Conservation (phyloP, 257 asterid species). For the Knoxia roxburghii region DNA sequence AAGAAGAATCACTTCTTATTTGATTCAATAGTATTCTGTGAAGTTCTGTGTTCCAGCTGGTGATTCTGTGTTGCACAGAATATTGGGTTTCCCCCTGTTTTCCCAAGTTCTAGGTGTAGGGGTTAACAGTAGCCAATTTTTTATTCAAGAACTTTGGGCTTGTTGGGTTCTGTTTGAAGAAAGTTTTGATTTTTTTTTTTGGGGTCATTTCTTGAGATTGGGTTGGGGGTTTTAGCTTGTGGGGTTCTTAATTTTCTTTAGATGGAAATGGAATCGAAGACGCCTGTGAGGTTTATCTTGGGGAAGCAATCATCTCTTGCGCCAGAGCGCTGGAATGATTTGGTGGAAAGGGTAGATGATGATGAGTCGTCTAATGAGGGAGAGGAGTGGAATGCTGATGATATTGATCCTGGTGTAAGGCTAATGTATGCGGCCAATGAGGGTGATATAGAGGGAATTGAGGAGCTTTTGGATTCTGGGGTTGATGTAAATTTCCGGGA, state of each 20-base stretch:
- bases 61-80: too few species aligned
- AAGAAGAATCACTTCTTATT: not conserved
- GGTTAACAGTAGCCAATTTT: too few species aligned
- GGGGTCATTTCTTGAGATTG: not conserved
- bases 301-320: constrained; percentile 96
- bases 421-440: constrained; percentile 81
- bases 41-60: not conserved
- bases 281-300: constrained; percentile 37
- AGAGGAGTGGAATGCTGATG: constrained; percentile 26
- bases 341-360: constrained; percentile 46
- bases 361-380: constrained; percentile 22
- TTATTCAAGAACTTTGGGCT: not conserved
- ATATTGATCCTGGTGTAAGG: constrained; percentile 68
- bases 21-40: not conserved
- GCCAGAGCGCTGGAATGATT: constrained; percentile 54
- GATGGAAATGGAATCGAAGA: constrained; percentile 45
- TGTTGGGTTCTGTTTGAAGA: not conserved
- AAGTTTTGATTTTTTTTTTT: not conserved
- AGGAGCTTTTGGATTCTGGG: constrained; percentile 60
- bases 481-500: constrained; percentile 77
- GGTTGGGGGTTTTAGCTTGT: constrained; percentile 1
- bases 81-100: too few species aligned
- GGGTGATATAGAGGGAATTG: constrained; percentile 83
- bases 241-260: not conserved
- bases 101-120: too few species aligned